Conservation (phyloP, 129 eudicot genomes). For the Solidago caesia region DNA sequence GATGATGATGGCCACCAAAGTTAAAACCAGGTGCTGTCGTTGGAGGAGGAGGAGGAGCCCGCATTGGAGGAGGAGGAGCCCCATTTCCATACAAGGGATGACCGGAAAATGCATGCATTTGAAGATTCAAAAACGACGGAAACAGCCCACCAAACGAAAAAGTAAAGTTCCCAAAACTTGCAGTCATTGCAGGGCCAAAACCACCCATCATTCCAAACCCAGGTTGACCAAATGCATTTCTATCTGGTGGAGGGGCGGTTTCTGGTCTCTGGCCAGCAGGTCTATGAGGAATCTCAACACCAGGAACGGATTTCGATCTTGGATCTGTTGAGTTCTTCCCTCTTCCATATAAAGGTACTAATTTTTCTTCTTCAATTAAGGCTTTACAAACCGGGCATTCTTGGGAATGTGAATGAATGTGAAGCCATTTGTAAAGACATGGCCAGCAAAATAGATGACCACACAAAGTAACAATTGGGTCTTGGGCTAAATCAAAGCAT, state of each 20-base stretch:
- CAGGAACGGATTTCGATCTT: slow-evolving; percentile 66
- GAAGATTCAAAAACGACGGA: slow-evolving; percentile 69
- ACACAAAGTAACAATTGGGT: slow-evolving; percentile 76
- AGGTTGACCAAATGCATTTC: slow-evolving; percentile 55
- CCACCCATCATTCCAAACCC: slow-evolving; percentile 81
- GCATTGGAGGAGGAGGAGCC: slow-evolving; percentile 28
- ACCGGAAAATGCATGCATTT: slow-evolving; percentile 59
- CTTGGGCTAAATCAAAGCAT: slow-evolving; percentile 85
- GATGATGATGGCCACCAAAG: slow-evolving; percentile 46
- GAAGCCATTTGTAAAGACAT: slow-evolving; percentile 85
- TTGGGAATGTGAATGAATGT: slow-evolving; percentile 65
- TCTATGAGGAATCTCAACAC: slow-evolving; percentile 69
- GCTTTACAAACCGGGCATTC: slow-evolving; percentile 93
- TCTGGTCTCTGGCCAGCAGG: slow-evolving; percentile 85
- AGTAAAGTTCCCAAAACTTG: slow-evolving; percentile 79
- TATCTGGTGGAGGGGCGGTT: slow-evolving; percentile 74
- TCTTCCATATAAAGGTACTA: slow-evolving; percentile 78
- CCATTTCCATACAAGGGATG: slow-evolving; percentile 55
- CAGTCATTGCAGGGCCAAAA: slow-evolving; percentile 60
- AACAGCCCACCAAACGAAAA: slow-evolving; percentile 69
- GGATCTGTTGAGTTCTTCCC: slow-evolving; percentile 82
- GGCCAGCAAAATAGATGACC: slow-evolving; percentile 97
- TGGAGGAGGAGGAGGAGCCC: not conserved
- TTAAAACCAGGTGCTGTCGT: slow-evolving; percentile 29
- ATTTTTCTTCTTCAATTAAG: slow-evolving; percentile 57